Evolutionary conservation across 2,329 filamentous ascomycete genomes (phyloP), one percentile per base, ranked within the genome.

Genomic region (Colletotrichum tropicicola): DNA sequence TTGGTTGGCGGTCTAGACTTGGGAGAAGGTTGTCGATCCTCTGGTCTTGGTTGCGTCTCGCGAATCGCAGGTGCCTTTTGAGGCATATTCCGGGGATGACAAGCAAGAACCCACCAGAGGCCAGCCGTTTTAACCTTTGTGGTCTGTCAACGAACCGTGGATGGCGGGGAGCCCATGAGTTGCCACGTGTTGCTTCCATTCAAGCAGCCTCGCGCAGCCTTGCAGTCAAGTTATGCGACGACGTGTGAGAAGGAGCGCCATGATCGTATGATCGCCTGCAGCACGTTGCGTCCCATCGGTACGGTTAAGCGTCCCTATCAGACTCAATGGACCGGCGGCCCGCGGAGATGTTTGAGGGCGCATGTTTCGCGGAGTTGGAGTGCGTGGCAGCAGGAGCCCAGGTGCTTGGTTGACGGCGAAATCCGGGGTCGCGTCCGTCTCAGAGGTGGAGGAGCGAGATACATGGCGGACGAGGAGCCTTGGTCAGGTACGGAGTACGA

Each of bases 11-110:
- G 21, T 44, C 56, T 48, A 54, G 61, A 49, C 49, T 25, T 32
- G 17, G 17, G 55, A n/a, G n/a, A 54, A 59, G 55, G 47, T 41
- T 48, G 47, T 54, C 55, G 60, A 59, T 64, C 48, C n/a, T 47
- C 25, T 53, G 12, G 47, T 47, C 47, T 44, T 48, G 17, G 60
- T 48, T 47, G 60, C 48, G 35, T 19, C 8, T 53, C 48, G 60
- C 28, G 47, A 52, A 55, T 65, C 48, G 56, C 43, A 45, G 48
- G 27, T 44, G 27, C 17, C 10, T 27, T 23, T 49, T 17, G 25
- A 61, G 57, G 55, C 39, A 43, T 23, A 47, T 32, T 52, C 60
- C 25, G 45, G 39, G 37, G 37, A 44, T 27, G 57, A 53, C 51
- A 41, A 55, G 44, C 23, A 19, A 48, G 19, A 64, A 54, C 12